Evolutionary conservation across 2,329 filamentous ascomycete genomes (phyloP), one percentile per base, ranked within the genome.

Genomic region (Clonostachys byssicola): DNA sequence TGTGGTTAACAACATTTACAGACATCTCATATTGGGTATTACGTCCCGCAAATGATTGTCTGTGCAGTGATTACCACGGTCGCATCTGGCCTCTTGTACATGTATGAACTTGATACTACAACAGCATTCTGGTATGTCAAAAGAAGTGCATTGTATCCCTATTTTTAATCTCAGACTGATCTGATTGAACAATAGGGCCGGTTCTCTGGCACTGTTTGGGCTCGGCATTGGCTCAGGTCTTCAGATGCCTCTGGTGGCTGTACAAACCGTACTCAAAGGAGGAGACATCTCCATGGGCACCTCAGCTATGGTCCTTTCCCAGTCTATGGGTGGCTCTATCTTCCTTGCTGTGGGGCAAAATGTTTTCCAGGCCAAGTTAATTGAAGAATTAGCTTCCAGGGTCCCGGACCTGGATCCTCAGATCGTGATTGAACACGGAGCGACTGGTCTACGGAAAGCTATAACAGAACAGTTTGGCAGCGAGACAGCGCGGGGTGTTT

Each of bases 361-460:
- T 16, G 47, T 57, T 13, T 53, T 56, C 38, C 51, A 52, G 14
- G 36, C 44, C 13, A 44, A 49, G 17, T 46, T 56, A 13, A 14
- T 51, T 10, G 30, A 40, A 34, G 17, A 44, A 17, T n/a, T 51
- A n/a, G 18, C 34, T 13, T 18, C 5, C 3, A 42, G 50, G 12
- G 62, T 59, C 6, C 66, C 67, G 2, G 48, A 45, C 16, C 54
- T 70, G 12, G 53, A 64, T 39, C 53, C 67, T 1, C 33, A 36
- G 5, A 39, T 48, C 3, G 62, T 71, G 2, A 53, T 65, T 20
- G 46, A 52, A 6, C 61, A 61, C 0, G 70, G 69, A 12, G 67
- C 70, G 12, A 81, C 80, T 0, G 70, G 77, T 48, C 62, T 87
- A 17, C 72, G 76, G 51, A 35, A 42, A 5, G 63, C 64, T 8